phyloP scores from a whole-genome alignment of 179 eudicot genomes.

The Pouteria campechiana region DNA sequence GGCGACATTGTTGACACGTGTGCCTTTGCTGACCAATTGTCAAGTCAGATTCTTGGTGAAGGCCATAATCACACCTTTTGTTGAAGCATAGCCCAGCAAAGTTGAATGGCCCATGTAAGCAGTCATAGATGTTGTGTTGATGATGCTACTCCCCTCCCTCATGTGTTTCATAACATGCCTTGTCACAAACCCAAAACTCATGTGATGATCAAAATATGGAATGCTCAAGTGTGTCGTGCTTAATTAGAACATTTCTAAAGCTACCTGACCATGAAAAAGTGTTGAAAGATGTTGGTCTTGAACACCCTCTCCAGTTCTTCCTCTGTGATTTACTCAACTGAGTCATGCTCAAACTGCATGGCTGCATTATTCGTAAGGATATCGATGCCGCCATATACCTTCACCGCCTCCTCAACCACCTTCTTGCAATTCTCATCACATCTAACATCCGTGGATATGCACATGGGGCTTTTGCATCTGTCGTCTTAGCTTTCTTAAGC shows the following conservation, averaged over 20 bases:
- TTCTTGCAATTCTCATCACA: constrained; percentile 59
- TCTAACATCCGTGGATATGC: constrained; percentile 51
- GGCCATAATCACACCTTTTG: constrained; percentile 69
- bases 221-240: no score
- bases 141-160: constrained; percentile 62
- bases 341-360: constrained; percentile 43
- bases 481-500: neutral
- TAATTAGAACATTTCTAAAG: neutral
- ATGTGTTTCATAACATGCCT: constrained; percentile 86
- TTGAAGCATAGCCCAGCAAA: constrained; percentile 66
- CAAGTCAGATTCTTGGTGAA: constrained; percentile 67
- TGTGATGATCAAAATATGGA: neutral
- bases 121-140: constrained; percentile 71
- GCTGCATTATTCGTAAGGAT: constrained; percentile 67
- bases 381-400: constrained; percentile 51
- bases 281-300: constrained; percentile 68
- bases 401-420: constrained; percentile 63
- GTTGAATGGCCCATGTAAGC: constrained; percentile 61
- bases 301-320: constrained; percentile 66
- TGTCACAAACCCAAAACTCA: neutral
- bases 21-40: constrained; percentile 51
- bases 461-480: neutral
- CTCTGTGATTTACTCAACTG: constrained; percentile 75
- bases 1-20: constrained; percentile 79
- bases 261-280: constrained; percentile 59